These are phyloP conservation scores for Rugonectria rugulosa DNA, from an alignment of 2,329 filamentous ascomycete genomes.

Conservation along the genomic window DNA sequence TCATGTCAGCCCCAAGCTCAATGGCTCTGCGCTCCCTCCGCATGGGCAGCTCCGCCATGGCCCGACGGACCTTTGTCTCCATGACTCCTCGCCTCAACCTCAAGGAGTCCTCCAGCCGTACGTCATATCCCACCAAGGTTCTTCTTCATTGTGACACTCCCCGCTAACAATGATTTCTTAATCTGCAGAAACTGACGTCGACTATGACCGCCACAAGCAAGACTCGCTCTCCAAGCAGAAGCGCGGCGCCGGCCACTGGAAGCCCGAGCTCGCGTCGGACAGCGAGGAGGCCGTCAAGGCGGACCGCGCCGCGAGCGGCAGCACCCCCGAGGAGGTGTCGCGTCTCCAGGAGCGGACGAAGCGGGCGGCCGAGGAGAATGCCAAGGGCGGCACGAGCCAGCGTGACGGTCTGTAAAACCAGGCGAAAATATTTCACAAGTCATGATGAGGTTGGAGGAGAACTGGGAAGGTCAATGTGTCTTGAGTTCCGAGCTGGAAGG, in stretches of 20 bases:
- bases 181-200: constrained; percentile 44
- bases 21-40: constrained; percentile 36
- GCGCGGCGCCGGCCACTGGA: constrained; percentile 76
- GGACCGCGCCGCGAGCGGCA: constrained; percentile 54
- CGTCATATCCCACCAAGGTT: too few relatives aligned
- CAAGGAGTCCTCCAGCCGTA: constrained; percentile 49
- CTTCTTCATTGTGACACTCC: too few relatives aligned
- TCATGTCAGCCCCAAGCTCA: constrained; percentile 35
- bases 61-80: constrained; percentile 39
- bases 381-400: constrained; percentile 58
- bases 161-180: not conserved
- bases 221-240: constrained; percentile 72
- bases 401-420: too few relatives aligned
- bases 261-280: constrained; percentile 77
- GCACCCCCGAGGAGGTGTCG: constrained; percentile 49
- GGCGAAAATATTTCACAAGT: too few relatives aligned
- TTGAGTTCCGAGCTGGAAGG: too few relatives aligned
- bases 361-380: constrained; percentile 54
- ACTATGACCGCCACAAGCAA: constrained; percentile 66
- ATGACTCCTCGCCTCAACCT: constrained; percentile 41
- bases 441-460: too few relatives aligned
- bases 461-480: too few relatives aligned
- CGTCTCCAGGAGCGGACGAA: constrained; percentile 68
- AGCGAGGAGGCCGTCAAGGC: constrained; percentile 81
- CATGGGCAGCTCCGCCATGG: constrained; percentile 30